Evolutionary conservation across 2,329 filamentous ascomycete genomes (phyloP).

Genomic region (Hymenoscyphus salicellus): DNA sequence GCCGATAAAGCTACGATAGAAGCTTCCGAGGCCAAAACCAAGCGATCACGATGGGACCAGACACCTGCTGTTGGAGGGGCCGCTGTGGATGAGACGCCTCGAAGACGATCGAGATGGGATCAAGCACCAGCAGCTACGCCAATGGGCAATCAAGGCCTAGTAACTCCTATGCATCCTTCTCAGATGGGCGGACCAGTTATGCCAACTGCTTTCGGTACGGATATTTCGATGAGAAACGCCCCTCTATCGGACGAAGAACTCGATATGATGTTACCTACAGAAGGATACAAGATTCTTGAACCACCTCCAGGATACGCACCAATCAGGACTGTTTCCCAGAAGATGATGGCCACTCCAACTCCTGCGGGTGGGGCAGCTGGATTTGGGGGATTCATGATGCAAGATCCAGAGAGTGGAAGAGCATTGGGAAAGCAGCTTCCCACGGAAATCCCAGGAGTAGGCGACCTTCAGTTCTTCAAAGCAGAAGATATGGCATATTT

Average conservation of each 20-base stretch:
- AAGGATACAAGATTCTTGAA: constrained; percentile 89
- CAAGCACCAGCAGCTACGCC: constrained; percentile 81
- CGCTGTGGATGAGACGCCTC: constrained; percentile 56
- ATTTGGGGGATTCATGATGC: constrained; percentile 83
- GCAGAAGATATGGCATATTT: constrained; percentile 99
- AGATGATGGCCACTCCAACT: constrained; percentile 68
- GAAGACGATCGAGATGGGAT: constrained; percentile 86
- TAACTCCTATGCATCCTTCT: constrained; percentile 73
- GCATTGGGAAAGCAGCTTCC: constrained; percentile 86
- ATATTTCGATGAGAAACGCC: constrained; percentile 75
- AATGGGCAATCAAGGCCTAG: constrained; percentile 68
- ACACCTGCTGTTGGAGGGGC: constrained; percentile 59
- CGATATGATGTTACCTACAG: constrained; percentile 82
- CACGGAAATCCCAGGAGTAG: constrained; percentile 92
- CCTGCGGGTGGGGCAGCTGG: constrained; percentile 51
- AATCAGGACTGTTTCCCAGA: constrained; percentile 71
- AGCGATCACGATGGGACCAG: constrained; percentile 83
- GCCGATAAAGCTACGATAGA: constrained; percentile 51
- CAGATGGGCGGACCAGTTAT: constrained; percentile 52
- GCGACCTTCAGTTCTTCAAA: constrained; percentile 97
- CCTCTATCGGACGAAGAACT: constrained; percentile 91
- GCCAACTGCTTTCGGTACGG: constrained; percentile 71
- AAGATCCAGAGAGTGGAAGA: constrained; percentile 82
- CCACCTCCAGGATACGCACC: constrained; percentile 91
- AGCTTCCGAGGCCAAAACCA: constrained; percentile 54